phyloP scores from a whole-genome alignment of 169 alveolate species.

The Plasmodium vivax region DNA sequence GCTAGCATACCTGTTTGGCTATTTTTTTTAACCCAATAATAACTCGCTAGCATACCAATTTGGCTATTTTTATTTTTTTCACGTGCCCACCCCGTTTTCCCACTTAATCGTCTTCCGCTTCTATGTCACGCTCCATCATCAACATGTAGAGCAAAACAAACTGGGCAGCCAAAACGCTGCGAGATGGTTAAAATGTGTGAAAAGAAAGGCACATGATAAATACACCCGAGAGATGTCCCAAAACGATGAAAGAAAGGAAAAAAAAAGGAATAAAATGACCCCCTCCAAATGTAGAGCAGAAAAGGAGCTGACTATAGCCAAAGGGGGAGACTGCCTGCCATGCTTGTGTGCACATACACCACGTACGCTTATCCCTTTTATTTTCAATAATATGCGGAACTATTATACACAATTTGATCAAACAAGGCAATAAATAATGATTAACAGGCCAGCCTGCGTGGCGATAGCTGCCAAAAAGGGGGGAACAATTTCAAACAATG shows the following conservation, averaged over 20 bases:
- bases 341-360: background rate
- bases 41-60: too few species aligned
- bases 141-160: background rate
- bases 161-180: background rate
- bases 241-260: background rate
- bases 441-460: background rate
- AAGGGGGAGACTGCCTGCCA: background rate
- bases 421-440: slow-evolving; percentile 10
- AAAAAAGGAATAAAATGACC: background rate
- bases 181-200: background rate
- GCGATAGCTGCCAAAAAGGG: background rate
- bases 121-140: background rate
- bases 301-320: background rate
- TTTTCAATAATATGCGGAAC: background rate
- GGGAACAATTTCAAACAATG: background rate
- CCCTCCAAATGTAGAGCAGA: background rate
- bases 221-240: background rate
- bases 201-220: background rate
- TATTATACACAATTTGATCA: background rate
- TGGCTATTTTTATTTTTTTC: background rate
- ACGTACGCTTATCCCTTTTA: background rate
- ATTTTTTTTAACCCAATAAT: too few species aligned
- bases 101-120: background rate
- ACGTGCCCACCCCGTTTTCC: background rate
- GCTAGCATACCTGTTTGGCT: background rate